Conservation (phyloP, 2,329 filamentous ascomycete species). For the Aspergillus nomiae region DNA sequence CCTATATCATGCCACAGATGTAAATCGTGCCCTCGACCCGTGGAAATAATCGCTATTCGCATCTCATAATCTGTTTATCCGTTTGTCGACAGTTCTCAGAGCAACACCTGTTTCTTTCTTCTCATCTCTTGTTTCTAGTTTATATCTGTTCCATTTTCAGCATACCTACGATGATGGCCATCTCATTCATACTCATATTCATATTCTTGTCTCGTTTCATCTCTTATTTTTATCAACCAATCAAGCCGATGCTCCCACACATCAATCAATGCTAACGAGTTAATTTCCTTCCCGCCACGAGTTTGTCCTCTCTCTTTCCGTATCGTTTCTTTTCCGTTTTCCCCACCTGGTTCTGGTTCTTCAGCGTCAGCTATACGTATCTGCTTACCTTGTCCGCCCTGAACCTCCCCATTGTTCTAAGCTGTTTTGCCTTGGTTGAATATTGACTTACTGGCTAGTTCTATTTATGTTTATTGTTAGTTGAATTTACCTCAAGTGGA, state of each 20-base stretch:
- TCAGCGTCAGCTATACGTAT: not conserved
- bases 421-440: not conserved
- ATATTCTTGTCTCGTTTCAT: not conserved
- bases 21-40: slow-evolving; percentile 2
- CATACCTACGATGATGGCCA: not conserved
- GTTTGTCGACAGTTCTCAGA: not conserved
- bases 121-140: not conserved
- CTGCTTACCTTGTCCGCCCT: not conserved
- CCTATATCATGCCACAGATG: slow-evolving; percentile 23
- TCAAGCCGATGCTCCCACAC: not conserved
- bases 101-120: not conserved
- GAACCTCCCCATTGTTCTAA: not conserved
- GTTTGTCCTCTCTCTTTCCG: not conserved
- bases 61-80: not conserved
- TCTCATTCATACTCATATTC: not conserved
- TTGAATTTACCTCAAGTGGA: not conserved
- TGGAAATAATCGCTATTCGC: not conserved
- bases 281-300: not conserved
- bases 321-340: not conserved
- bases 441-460: slow-evolving; percentile 3
- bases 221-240: not conserved
- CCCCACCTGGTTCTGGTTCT: not conserved
- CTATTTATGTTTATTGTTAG: not conserved
- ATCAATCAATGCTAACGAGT: slow-evolving; percentile 1
- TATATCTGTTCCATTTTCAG: not conserved